phyloP scores from a whole-genome alignment of 2,329 filamentous ascomycete species.

The Cytospora schulzeri region DNA sequence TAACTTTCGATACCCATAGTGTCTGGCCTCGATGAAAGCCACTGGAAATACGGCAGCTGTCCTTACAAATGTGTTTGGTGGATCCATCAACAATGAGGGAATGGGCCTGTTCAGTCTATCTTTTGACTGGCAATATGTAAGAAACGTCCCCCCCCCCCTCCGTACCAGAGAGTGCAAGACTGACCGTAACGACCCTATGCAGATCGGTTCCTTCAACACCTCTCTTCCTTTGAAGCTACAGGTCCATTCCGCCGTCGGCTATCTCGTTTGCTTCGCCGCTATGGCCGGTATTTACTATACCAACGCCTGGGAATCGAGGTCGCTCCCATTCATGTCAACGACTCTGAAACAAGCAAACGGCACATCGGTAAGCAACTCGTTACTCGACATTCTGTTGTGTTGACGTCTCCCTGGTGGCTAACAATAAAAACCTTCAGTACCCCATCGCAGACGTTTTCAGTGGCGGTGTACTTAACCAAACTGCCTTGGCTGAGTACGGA shows the following conservation, averaged over 20 bases:
- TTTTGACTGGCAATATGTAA: slow-evolving; percentile 59
- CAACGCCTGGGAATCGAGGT: slow-evolving; percentile 49
- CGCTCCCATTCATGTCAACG: slow-evolving; percentile 59
- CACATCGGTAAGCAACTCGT: slow-evolving; percentile 22
- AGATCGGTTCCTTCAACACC: slow-evolving; percentile 57
- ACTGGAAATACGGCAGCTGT: slow-evolving; percentile 46
- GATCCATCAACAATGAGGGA: slow-evolving; percentile 54
- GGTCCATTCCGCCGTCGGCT: slow-evolving; percentile 48
- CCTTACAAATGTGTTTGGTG: slow-evolving; percentile 54
- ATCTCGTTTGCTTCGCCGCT: slow-evolving; percentile 49
- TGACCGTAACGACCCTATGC: slow-evolving; percentile 4
- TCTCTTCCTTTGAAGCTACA: slow-evolving; percentile 56
- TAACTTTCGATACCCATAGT: slow-evolving; percentile 31
- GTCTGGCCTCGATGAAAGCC: slow-evolving; percentile 54
- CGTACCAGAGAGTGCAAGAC: too few relatives aligned
- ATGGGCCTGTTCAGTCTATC: slow-evolving; percentile 51
- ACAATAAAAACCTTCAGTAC: slow-evolving; percentile 34
- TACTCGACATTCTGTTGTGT: not conserved
- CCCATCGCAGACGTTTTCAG: slow-evolving; percentile 44
- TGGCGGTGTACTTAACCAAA: slow-evolving; percentile 45
- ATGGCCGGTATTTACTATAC: slow-evolving; percentile 57
- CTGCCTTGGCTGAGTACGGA: slow-evolving; percentile 46
- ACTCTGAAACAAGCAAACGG: slow-evolving; percentile 45
- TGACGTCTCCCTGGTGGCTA: not conserved
- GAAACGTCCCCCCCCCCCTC: slow-evolving; percentile 32